Conservation (phyloP, 2,329 filamentous ascomycete genomes). For the Stachybotrys echinatus region DNA sequence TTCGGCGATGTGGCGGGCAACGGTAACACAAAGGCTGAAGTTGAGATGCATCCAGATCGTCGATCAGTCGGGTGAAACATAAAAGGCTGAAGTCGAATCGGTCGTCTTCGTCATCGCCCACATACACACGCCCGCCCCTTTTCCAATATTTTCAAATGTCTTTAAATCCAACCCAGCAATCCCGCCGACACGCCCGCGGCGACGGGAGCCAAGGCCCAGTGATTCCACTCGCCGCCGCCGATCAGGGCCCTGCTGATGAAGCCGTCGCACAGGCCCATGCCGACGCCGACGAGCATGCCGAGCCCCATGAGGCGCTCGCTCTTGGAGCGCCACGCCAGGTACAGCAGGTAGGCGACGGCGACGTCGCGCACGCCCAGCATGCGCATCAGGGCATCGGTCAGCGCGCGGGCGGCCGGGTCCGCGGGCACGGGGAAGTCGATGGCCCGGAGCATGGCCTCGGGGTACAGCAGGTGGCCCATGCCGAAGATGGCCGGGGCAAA, state of each 20-base stretch:
- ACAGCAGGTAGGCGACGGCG: background rate
- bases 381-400: background rate
- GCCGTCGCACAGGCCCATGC: background rate
- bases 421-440: background rate
- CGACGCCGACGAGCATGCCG: background rate
- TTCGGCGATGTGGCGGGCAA: too few relatives aligned
- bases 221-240: background rate
- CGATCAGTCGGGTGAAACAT: too few relatives aligned
- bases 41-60: too few relatives aligned
- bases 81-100: too few relatives aligned
- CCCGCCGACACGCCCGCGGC: background rate
- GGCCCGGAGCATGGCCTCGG: background rate
- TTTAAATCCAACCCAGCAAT: background rate
- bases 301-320: background rate
- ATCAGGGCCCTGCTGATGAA: background rate
- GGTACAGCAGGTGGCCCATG: background rate
- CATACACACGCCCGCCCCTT: background rate
- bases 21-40: too few relatives aligned
- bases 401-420: background rate
- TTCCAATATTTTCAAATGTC: background rate
- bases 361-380: background rate
- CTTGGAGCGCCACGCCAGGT: background rate
- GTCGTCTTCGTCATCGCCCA: background rate
- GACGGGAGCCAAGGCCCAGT: background rate
- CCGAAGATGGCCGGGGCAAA: background rate